Conservation (phyloP, 148 eudicot species). For the Rhododendron ovatum region DNA sequence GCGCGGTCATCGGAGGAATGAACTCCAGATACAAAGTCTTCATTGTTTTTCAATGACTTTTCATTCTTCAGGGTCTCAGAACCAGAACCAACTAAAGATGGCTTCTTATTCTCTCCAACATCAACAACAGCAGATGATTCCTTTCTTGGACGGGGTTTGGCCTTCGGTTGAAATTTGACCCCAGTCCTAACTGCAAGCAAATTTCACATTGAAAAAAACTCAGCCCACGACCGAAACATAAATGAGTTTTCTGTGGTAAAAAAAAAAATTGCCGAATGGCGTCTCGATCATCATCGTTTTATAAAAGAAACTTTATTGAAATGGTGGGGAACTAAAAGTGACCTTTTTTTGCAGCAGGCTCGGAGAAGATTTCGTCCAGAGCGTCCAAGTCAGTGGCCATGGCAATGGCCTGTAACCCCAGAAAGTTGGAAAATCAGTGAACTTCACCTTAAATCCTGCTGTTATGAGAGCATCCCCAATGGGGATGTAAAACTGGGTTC, state of each 20-base stretch:
- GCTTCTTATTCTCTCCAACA: constrained; percentile 10
- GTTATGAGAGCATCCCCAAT: too few species aligned
- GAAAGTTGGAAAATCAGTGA: too few species aligned
- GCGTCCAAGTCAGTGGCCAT: constrained; percentile 20
- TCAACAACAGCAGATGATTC: constrained; percentile 16
- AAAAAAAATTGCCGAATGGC: neutral
- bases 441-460: too few species aligned
- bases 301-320: neutral
- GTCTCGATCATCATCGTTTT: neutral
- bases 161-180: constrained; percentile 61
- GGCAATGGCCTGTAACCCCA: neutral
- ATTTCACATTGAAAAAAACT: neutral
- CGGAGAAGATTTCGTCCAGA: constrained; percentile 16
- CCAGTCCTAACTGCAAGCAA: constrained; percentile 35
- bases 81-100: constrained; percentile 8
- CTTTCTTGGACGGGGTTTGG: constrained; percentile 41
- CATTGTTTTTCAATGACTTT: constrained; percentile 2
- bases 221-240: neutral
- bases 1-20: constrained; percentile 1
- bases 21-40: neutral
- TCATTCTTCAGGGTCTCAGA: neutral
- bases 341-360: constrained; percentile 5
- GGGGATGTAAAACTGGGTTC: too few species aligned
- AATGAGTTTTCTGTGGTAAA: neutral
- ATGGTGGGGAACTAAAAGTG: neutral